Percentiles rank a stretch among this genome's conserved stretches.
Evolutionary conservation across 2,329 filamentous ascomycete species (phyloP).

Genomic region (Arthrobotrys megalospora): DNA sequence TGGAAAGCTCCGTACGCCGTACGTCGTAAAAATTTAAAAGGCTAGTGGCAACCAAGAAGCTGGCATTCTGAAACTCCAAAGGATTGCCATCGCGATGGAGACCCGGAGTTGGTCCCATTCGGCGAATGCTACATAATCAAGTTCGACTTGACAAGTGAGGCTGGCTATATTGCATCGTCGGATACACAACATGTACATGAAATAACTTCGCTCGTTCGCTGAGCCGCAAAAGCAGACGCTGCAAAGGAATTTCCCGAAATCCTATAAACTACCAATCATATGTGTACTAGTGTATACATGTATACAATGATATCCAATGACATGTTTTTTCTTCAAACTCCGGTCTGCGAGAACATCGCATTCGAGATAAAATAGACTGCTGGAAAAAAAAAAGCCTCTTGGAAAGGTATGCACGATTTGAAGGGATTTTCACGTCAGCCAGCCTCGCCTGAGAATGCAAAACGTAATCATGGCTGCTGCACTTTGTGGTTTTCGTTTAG

Average conservation of each 20-base stretch:
- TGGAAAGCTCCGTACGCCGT: constrained; percentile 24
- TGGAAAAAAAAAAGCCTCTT: too few species aligned
- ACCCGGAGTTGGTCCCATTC: constrained; percentile 7
- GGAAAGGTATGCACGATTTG: background rate
- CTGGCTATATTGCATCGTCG: constrained; percentile 17
- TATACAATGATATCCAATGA: background rate
- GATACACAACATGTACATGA: background rate
- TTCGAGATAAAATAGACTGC: background rate
- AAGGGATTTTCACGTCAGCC: constrained; percentile 16
- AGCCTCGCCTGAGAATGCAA: constrained; percentile 25
- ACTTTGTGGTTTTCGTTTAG: constrained; percentile 20
- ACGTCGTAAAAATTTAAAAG: background rate
- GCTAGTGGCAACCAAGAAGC: background rate
- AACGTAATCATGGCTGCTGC: constrained; percentile 46
- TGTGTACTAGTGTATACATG: background rate
- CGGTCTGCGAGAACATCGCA: background rate
- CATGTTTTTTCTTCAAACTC: background rate
- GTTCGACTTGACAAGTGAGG: background rate
- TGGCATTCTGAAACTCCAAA: constrained; percentile 39
- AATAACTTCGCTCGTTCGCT: background rate
- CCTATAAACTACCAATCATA: constrained; percentile 8
- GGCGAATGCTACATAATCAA: constrained; percentile 26
- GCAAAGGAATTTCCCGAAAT: constrained; percentile 21
- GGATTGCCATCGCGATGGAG: constrained; percentile 39
- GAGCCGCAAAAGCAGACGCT: background rate